Evolutionary conservation across 2,329 filamentous ascomycete species (phyloP), one percentile per base, ranked within the genome.

Genomic region (Calonectria montana): DNA sequence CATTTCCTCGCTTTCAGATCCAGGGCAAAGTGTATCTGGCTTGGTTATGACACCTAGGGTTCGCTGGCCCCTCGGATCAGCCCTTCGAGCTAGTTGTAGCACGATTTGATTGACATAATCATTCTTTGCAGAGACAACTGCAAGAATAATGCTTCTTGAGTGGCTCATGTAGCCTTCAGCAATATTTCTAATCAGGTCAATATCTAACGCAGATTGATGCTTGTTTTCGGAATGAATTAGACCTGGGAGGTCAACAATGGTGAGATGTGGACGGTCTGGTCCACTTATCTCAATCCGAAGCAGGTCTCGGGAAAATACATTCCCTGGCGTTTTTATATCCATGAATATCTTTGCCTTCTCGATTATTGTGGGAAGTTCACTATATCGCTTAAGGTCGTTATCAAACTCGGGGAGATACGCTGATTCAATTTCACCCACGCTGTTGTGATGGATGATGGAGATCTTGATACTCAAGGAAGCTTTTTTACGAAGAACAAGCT

Each of bases 91-190:
- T 47, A 87, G 77, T 13, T 88, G 84, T 0, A 90, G 81, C 4
- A 94, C 87, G 5, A 86, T 82, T 76, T 94, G 91, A 37, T 91
- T 88, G 8, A 88, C 88, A 72, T 87, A 87, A 66, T 93, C 89
- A 43, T 86, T 86, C 62, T 87, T 88, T 1, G 89, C 89, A 0
- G 87, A 88, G 0, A 92, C 84, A 0, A 91, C 88, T 0, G 90
- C 88, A 0, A 93, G 84, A 8, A 92, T 91, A 67, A 94, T 90
- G 71, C 87, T 92, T 6, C 90, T 82, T 0, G 83, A 80, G 8
- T 89, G 84, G 21, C 80, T 78, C 85, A 94, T 92, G 77, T 94
- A 94, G 0, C 79, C 79, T 7, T 86, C 75, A 3, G 91, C 88
- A 2, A 92, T 82, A 0, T 84, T 76, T 2, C 81, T 76, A 8